Conservation (phyloP, 2,329 filamentous ascomycete genomes). For the Lecanicillium sp. region DNA sequence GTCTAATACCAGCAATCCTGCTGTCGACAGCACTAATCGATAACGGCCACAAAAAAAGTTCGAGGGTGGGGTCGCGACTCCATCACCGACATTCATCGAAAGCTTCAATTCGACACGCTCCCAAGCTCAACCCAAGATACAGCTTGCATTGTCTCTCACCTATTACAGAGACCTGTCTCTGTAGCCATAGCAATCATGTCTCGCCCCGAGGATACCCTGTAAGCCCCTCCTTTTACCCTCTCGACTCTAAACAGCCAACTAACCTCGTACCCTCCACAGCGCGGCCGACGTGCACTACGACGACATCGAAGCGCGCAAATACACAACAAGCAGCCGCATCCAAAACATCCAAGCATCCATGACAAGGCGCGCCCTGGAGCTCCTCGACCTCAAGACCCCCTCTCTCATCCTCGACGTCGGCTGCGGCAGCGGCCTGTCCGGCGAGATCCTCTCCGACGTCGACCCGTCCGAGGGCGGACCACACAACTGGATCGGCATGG, state of each 20-base stretch:
- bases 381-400: slow-evolving; percentile 71
- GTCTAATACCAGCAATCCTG: too few relatives aligned
- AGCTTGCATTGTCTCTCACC: background rate
- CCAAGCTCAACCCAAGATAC: background rate
- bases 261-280: slow-evolving; percentile 37
- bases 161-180: too few relatives aligned
- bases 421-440: slow-evolving; percentile 88
- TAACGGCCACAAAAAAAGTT: slow-evolving; percentile 7
- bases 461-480: slow-evolving; percentile 66
- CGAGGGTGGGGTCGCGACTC: background rate
- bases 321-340: slow-evolving; percentile 93
- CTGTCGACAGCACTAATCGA: slow-evolving; percentile 2
- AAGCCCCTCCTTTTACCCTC: slow-evolving; percentile 23
- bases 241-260: slow-evolving; percentile 11
- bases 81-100: background rate
- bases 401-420: slow-evolving; percentile 94
- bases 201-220: slow-evolving; percentile 92
- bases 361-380: slow-evolving; percentile 86
- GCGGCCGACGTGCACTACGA: slow-evolving; percentile 97
- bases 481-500: slow-evolving; percentile 96
- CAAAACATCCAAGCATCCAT: slow-evolving; percentile 91
- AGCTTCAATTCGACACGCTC: background rate
- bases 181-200: slow-evolving; percentile 59
- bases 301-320: slow-evolving; percentile 91
- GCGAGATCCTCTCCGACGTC: slow-evolving; percentile 80